Evolutionary conservation across 2,329 filamentous ascomycete species (phyloP).

Genomic region (Sporothrix brasiliensis): DNA sequence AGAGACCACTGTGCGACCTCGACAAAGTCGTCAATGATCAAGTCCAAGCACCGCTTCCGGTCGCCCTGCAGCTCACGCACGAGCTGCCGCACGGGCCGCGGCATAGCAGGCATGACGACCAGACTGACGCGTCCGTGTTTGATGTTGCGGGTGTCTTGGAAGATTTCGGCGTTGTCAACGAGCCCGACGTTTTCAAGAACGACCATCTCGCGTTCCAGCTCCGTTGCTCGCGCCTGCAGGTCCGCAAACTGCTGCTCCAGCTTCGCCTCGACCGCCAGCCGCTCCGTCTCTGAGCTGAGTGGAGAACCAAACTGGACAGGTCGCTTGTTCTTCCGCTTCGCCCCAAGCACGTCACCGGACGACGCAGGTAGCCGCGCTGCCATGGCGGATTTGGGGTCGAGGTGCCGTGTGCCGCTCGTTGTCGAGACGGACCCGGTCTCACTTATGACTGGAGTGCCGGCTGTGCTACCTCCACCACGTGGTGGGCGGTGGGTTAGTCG

Average conservation of each 20-base stretch:
- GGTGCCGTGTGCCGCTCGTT: neutral
- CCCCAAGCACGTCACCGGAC: neutral
- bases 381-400: conserved; percentile 24
- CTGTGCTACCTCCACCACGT: neutral
- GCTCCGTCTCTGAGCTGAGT: neutral
- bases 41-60: conserved; percentile 28
- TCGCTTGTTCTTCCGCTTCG: conserved; percentile 4
- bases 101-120: conserved; percentile 29
- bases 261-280: conserved; percentile 7
- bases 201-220: conserved; percentile 32
- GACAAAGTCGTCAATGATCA: conserved; percentile 34
- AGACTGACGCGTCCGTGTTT: conserved; percentile 29
- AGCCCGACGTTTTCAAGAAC: conserved; percentile 29
- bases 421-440: conserved; percentile 17
- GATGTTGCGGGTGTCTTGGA: conserved; percentile 30
- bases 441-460: neutral
- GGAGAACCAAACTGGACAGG: conserved; percentile 17
- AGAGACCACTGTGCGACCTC: conserved; percentile 34
- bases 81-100: conserved; percentile 34
- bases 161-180: conserved; percentile 21
- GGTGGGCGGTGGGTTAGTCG: neutral
- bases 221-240: conserved; percentile 26
- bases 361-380: conserved; percentile 22
- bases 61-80: conserved; percentile 31
- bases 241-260: conserved; percentile 19